Conservation (phyloP, 2,329 filamentous ascomycete genomes). For the Alternaria hordeiaustralica region DNA sequence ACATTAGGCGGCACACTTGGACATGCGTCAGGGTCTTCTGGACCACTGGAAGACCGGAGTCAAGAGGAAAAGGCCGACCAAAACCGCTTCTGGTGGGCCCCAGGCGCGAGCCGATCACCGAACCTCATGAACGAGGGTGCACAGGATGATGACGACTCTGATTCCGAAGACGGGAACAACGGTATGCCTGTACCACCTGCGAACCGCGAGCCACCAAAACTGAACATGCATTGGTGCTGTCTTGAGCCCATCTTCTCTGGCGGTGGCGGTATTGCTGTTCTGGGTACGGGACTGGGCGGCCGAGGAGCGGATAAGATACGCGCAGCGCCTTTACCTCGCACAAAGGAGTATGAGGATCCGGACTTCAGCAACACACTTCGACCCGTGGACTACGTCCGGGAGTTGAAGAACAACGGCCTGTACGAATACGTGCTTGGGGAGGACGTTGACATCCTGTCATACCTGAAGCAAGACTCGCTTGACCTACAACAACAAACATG, state of each 20-base stretch:
- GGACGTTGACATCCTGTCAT: conserved; percentile 48
- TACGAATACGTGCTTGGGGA: conserved; percentile 52
- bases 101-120: conserved; percentile 61
- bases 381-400: conserved; percentile 52
- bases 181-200: conserved; percentile 44
- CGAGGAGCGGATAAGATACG: conserved; percentile 63
- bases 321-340: conserved; percentile 62
- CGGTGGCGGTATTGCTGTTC: conserved; percentile 64
- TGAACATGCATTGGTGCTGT: conserved; percentile 67
- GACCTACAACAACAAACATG: conserved; percentile 54
- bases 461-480: conserved; percentile 52
- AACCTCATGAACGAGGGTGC: conserved; percentile 64
- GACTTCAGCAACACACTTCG: conserved; percentile 60
- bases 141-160: conserved; percentile 47
- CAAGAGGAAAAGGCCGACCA: conserved; percentile 28
- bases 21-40: conserved; percentile 39
- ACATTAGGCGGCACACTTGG: conserved; percentile 34
- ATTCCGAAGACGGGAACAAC: conserved; percentile 47
- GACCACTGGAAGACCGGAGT: conserved; percentile 30
- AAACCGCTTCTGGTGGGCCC: conserved; percentile 66
- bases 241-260: conserved; percentile 66
- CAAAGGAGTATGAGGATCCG: conserved; percentile 62
- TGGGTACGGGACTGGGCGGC: conserved; percentile 55
- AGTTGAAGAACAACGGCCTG: conserved; percentile 50
- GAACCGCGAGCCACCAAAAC: conserved; percentile 53